Percentiles rank a stretch among this genome's conserved stretches.
Conservation (phyloP, 805 yeast species). For the Vanderwaltozyma verrucispora region DNA sequence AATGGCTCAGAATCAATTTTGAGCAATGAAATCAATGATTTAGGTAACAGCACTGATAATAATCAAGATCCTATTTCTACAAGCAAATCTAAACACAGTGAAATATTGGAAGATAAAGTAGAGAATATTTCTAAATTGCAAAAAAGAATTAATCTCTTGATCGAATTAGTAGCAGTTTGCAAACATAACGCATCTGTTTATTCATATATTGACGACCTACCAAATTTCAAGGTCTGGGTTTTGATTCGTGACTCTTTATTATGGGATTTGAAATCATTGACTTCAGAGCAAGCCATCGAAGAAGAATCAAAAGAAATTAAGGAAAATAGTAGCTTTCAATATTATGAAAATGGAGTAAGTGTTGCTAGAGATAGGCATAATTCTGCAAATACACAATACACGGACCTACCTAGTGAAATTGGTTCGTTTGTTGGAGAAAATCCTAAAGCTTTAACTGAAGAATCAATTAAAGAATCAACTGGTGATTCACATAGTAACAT, state of each 20-base stretch:
- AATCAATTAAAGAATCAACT: background rate
- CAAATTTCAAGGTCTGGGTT: slow-evolving; percentile 26
- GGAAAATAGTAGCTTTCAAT: slow-evolving; percentile 1
- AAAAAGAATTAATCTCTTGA: slow-evolving; percentile 13
- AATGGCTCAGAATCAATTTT: background rate
- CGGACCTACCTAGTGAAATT: slow-evolving; percentile 5
- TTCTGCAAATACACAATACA: slow-evolving; percentile 7
- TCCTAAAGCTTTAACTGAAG: background rate
- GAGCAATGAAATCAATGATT: background rate
- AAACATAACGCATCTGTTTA: slow-evolving; percentile 26
- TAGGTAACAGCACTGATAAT: no score
- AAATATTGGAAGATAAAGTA: background rate
- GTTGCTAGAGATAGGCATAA: background rate
- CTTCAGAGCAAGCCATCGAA: background rate
- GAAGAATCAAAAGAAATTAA: background rate
- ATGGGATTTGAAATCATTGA: slow-evolving; percentile 23
- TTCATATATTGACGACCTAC: slow-evolving; percentile 22
- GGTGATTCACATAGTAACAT: background rate
- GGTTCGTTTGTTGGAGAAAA: slow-evolving; percentile 1
- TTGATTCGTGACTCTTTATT: slow-evolving; percentile 25
- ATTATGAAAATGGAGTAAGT: background rate
- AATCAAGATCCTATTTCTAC: no score
- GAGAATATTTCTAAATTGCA: slow-evolving; percentile 2
- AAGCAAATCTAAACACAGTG: background rate
- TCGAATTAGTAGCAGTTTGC: slow-evolving; percentile 22